phyloP scores from a whole-genome alignment of 495 filamentous ascomycete genomes.

The Mycothermus thermophilus region DNA sequence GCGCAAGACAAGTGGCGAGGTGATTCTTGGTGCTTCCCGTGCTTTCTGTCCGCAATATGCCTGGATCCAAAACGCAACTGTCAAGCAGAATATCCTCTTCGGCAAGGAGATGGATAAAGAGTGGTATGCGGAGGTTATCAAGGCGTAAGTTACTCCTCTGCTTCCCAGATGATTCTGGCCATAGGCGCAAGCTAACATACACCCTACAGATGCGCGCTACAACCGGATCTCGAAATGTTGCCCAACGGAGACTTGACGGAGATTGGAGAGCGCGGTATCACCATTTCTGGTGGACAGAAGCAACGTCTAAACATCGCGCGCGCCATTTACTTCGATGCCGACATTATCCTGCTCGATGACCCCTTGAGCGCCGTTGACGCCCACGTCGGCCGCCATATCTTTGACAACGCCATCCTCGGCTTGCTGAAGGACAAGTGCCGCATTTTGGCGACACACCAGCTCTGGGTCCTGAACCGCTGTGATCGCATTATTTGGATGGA shows the following conservation, averaged over 20 bases:
- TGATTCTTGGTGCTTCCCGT: slow-evolving; percentile 60
- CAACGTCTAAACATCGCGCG: slow-evolving; percentile 73
- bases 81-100: slow-evolving; percentile 82
- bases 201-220: slow-evolving; percentile 49
- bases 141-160: slow-evolving; percentile 24
- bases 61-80: slow-evolving; percentile 89
- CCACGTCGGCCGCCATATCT: slow-evolving; percentile 84
- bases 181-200: slow-evolving; percentile 4
- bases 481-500: slow-evolving; percentile 89
- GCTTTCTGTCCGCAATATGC: slow-evolving; percentile 93
- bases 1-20: slow-evolving; percentile 60
- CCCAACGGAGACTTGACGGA: slow-evolving; percentile 59
- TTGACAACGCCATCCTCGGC: slow-evolving; percentile 88
- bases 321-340: slow-evolving; percentile 73
- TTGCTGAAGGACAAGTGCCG: slow-evolving; percentile 78
- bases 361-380: slow-evolving; percentile 73
- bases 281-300: slow-evolving; percentile 73
- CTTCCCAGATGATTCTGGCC: not conserved
- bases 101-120: slow-evolving; percentile 56
- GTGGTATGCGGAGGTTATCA: slow-evolving; percentile 50
- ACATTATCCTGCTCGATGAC: slow-evolving; percentile 75
- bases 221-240: slow-evolving; percentile 61
- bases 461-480: slow-evolving; percentile 81
- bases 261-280: slow-evolving; percentile 70
- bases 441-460: slow-evolving; percentile 86